Evolutionary conservation across 164 flowering plant species (phyloP).

Genomic region (Litsea cubeba): DNA sequence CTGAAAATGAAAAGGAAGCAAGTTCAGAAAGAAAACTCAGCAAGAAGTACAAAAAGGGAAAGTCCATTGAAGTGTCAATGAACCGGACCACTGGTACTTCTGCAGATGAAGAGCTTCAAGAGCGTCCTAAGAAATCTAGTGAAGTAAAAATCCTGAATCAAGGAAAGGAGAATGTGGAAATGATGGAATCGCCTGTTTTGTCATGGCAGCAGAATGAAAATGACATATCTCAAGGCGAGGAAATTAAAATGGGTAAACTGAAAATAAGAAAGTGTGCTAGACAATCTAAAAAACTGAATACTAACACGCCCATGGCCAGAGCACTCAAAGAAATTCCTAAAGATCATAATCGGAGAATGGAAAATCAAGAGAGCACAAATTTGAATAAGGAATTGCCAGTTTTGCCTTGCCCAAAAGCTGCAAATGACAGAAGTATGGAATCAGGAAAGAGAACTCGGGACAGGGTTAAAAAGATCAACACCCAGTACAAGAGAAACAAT

Average conservation of each 20-base stretch:
- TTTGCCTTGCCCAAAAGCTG: slow-evolving; percentile 1
- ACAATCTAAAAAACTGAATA: not conserved
- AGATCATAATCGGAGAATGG: not conserved
- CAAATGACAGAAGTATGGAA: not conserved
- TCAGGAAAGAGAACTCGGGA: slow-evolving; percentile 2
- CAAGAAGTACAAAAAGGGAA: slow-evolving; percentile 18
- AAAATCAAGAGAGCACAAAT: slow-evolving; percentile 10
- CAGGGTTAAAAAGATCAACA: not conserved
- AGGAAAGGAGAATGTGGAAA: slow-evolving; percentile 5
- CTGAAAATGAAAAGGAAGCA: slow-evolving; percentile 2
- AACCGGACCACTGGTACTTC: not conserved
- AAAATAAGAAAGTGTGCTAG: not conserved
- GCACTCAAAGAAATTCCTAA: slow-evolving; percentile 11
- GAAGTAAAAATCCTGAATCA: slow-evolving; percentile 8
- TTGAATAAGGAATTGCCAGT: not conserved
- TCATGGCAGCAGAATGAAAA: slow-evolving; percentile 5
- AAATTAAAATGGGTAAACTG: not conserved
- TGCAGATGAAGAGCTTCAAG: slow-evolving; percentile 8
- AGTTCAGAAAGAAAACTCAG: slow-evolving; percentile 7
- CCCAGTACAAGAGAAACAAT: slow-evolving; percentile 7
- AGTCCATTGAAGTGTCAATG: not conserved
- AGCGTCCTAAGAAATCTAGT: slow-evolving; percentile 6
- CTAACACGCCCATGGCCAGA: not conserved
- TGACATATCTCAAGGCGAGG: slow-evolving; percentile 4
- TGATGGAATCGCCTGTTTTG: slow-evolving; percentile 11